A percentile compares a stretch with the other conserved stretches of the same genome.
Evolutionary conservation across 2,329 filamentous ascomycete genomes (phyloP).

Genomic region (Lanzia echinophila): DNA sequence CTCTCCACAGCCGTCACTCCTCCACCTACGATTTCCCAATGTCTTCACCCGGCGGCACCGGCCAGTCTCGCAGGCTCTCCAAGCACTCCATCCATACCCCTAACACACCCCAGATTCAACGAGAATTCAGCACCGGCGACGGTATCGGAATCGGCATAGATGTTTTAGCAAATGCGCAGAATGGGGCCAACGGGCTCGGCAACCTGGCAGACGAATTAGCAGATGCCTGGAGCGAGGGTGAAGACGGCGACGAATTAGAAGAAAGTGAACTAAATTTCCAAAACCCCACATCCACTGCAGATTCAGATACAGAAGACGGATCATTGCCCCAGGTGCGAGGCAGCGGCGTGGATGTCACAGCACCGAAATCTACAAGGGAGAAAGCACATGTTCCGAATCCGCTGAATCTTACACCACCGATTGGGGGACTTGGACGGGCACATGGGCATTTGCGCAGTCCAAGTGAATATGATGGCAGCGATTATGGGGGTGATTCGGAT

Average conservation of each 20-base stretch:
- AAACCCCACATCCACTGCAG: background rate
- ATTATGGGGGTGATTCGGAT: conserved; percentile 68
- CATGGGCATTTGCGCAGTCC: conserved; percentile 43
- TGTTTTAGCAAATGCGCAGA: conserved; percentile 29
- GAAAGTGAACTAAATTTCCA: conserved; percentile 38
- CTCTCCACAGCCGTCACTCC: conserved; percentile 52
- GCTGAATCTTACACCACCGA: conserved; percentile 20
- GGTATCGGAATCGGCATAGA: conserved; percentile 18
- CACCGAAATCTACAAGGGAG: conserved; percentile 6
- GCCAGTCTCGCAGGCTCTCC: conserved; percentile 22
- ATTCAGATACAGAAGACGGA: conserved; percentile 12
- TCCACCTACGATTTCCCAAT: conserved; percentile 45
- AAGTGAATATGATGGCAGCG: conserved; percentile 64
- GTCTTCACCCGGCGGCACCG: conserved; percentile 19
- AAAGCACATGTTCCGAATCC: conserved; percentile 12
- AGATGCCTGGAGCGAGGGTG: conserved; percentile 62
- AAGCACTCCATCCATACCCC: conserved; percentile 28
- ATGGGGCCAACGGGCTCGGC: conserved; percentile 53
- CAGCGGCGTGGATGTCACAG: conserved; percentile 29
- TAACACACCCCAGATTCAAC: conserved; percentile 17
- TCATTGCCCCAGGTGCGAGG: conserved; percentile 33
- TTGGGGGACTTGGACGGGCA: too few relatives aligned
- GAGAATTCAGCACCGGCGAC: conserved; percentile 4
- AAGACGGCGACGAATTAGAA: conserved; percentile 50
- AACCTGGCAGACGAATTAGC: conserved; percentile 78